Percentiles rank a stretch among this genome's conserved stretches.
Conservation (phyloP, 192 early-diverging fungal genomes). For the Kickxella alabastrina region DNA sequence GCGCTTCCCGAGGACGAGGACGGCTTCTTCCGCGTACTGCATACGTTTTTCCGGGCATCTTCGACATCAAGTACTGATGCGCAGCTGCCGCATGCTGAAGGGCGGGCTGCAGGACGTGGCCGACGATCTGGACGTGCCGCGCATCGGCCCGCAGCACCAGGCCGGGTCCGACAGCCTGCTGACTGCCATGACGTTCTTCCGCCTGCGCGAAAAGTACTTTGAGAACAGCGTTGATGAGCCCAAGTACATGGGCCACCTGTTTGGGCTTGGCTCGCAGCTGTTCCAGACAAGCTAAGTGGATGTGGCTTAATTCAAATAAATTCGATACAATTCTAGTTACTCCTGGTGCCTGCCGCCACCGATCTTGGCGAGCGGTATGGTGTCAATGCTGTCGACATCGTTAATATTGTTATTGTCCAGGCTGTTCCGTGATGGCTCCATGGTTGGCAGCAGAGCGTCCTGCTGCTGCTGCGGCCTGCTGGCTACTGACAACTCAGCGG, state of each 20-base stretch:
- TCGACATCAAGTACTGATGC: constrained; percentile 99
- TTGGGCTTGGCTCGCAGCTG: constrained; percentile 41
- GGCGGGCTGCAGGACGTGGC: constrained; percentile 98
- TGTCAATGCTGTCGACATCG: neutral
- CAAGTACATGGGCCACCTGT: constrained; percentile 70
- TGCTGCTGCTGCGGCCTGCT: too few relatives aligned
- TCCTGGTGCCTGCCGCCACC: neutral
- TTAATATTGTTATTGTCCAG: neutral
- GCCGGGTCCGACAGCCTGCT: constrained; percentile 96
- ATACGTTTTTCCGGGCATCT: constrained; percentile 96
- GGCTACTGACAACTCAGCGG: neutral
- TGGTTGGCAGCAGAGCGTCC: too few relatives aligned
- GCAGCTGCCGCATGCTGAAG: constrained; percentile 91
- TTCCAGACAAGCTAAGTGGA: constrained; percentile 12
- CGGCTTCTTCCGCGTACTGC: constrained; percentile 90
- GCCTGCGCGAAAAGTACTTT: constrained; percentile 95
- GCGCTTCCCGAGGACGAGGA: constrained; percentile 88
- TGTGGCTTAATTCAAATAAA: neutral
- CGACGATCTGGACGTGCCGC: constrained; percentile 86
- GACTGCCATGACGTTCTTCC: constrained; percentile 97
- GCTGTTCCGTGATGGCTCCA: too few relatives aligned
- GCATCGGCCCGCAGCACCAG: constrained; percentile 98
- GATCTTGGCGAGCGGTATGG: neutral
- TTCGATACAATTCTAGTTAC: neutral
- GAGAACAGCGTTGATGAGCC: constrained; percentile 92